phyloP scores from a whole-genome alignment of 2,329 filamentous ascomycete genomes.

The Phyllosticta citriasiana region DNA sequence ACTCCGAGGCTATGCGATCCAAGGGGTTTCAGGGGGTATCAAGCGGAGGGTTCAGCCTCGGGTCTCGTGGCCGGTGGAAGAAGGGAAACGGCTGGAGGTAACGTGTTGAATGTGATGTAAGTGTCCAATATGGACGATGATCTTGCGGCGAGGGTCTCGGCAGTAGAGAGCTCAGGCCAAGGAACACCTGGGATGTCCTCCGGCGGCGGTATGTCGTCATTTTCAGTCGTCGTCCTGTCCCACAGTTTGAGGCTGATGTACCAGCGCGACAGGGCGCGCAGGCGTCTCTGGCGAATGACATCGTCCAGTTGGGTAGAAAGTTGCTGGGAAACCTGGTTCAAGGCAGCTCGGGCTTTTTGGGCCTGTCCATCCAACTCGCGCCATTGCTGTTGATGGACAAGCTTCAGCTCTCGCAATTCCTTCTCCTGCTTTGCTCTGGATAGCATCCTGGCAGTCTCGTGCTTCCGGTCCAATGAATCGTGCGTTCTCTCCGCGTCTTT shows the following conservation, averaged over 20 bases:
- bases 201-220: not conserved
- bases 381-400: not conserved
- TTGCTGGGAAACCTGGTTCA: not conserved
- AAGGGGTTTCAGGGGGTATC: slow-evolving; percentile 7
- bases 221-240: not conserved
- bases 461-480: slow-evolving; percentile 31
- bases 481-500: slow-evolving; percentile 29
- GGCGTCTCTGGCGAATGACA: not conserved
- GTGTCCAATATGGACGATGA: slow-evolving; percentile 9
- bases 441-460: slow-evolving; percentile 38
- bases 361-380: not conserved
- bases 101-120: slow-evolving; percentile 4
- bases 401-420: slow-evolving; percentile 19
- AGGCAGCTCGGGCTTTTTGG: not conserved
- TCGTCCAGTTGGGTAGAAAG: not conserved
- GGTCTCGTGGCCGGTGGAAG: not conserved
- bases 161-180: not conserved
- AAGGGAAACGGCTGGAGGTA: slow-evolving; percentile 9
- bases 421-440: slow-evolving; percentile 35
- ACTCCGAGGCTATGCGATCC: slow-evolving; percentile 9
- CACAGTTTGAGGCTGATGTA: slow-evolving; percentile 4
- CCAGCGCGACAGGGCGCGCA: slow-evolving; percentile 5
- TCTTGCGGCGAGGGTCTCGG: slow-evolving; percentile 2
- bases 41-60: not conserved
- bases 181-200: slow-evolving; percentile 1